phyloP scores from a whole-genome alignment of 352 stramenopile genomes.

The Globisporangium echinulatum region DNA sequence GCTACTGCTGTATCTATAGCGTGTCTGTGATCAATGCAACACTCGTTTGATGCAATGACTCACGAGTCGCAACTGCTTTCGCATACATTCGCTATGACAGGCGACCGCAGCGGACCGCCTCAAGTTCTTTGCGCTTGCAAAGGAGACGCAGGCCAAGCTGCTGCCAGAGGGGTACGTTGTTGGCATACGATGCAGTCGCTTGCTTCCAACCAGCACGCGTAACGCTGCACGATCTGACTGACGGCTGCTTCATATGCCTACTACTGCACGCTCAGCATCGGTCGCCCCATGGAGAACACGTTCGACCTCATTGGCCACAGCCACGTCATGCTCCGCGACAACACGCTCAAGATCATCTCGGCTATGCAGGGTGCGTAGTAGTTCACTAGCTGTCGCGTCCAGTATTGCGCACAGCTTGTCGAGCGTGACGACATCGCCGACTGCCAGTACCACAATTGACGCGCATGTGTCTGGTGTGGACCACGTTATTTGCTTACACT shows the following conservation, averaged over 20 bases:
- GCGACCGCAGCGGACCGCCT: slow-evolving; percentile 49
- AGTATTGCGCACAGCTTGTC: too few species aligned
- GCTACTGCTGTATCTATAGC: not conserved
- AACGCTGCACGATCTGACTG: not conserved
- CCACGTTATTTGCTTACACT: not conserved
- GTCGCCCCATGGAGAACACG: slow-evolving; percentile 61
- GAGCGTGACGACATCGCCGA: too few species aligned
- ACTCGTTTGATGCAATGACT: too few species aligned
- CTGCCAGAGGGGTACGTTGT: slow-evolving; percentile 52
- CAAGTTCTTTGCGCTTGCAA: slow-evolving; percentile 77
- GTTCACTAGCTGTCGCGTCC: too few species aligned
- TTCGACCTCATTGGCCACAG: slow-evolving; percentile 81
- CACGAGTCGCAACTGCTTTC: too few species aligned
- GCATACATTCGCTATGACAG: slow-evolving; percentile 15
- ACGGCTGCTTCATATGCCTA: not conserved
- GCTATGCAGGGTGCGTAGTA: slow-evolving; percentile 49
- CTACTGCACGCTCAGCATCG: slow-evolving; percentile 27
- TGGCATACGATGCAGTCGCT: too few species aligned
- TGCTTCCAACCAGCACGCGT: too few species aligned
- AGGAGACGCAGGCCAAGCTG: slow-evolving; percentile 71
- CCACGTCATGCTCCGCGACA: slow-evolving; percentile 83
- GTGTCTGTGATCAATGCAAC: too few species aligned
- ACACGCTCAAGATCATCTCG: slow-evolving; percentile 65
- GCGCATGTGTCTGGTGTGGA: too few species aligned
- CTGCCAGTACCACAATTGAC: too few species aligned